Evolutionary conservation across 495 filamentous ascomycete genomes (phyloP).

Genomic region (Xylaria flabelliformis): DNA sequence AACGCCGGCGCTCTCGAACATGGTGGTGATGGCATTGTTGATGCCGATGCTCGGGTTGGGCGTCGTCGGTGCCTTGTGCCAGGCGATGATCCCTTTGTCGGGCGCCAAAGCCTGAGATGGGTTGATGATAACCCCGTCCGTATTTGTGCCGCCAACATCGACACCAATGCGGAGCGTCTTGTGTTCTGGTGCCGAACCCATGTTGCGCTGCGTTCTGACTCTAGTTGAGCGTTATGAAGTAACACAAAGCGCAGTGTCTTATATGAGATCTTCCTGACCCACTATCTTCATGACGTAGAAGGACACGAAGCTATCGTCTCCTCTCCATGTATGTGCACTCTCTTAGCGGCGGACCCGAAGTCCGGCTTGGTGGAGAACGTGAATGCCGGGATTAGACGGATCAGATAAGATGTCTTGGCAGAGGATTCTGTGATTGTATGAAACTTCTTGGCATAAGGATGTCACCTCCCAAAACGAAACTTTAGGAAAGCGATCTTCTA

Average conservation of each 20-base stretch:
- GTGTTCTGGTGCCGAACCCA: conserved; percentile 28
- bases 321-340: neutral
- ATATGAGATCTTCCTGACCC: neutral
- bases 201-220: conserved; percentile 21
- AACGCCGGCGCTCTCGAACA: conserved; percentile 51
- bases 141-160: conserved; percentile 66
- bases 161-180: conserved; percentile 50
- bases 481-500: no score
- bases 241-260: neutral
- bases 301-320: neutral
- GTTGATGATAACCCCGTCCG: conserved; percentile 65
- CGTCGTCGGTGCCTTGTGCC: conserved; percentile 65
- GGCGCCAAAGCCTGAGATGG: conserved; percentile 45
- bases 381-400: conserved; percentile 12
- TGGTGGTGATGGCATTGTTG: conserved; percentile 53
- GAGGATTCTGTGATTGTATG: neutral
- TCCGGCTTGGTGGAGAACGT: neutral
- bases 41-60: conserved; percentile 62
- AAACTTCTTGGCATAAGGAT: neutral
- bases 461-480: neutral
- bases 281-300: neutral
- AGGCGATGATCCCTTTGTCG: conserved; percentile 56
- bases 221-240: neutral
- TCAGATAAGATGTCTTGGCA: conserved; percentile 26
- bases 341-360: neutral